phyloP scores from a whole-genome alignment of 1,284 basidiomycete genomes.

The Leucoagaricus sp. region DNA sequence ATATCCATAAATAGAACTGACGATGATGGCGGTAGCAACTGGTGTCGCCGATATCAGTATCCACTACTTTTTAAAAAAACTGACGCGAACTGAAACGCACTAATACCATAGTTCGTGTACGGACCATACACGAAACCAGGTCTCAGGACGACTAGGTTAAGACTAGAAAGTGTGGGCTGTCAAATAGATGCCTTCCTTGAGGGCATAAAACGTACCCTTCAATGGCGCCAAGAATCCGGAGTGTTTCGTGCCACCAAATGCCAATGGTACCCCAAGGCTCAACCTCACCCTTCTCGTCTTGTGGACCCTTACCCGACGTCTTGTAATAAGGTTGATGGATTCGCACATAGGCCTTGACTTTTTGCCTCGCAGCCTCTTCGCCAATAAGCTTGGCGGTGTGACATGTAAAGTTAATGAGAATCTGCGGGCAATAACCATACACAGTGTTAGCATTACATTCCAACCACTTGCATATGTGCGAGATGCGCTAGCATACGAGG shows the following conservation, averaged over 20 bases:
- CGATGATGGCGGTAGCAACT: constrained; percentile 71
- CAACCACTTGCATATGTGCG: constrained; percentile 4
- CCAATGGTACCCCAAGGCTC: constrained; percentile 76
- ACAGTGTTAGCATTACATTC: constrained; percentile 13
- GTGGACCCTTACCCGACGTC: constrained; percentile 63
- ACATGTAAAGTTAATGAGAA: constrained; percentile 80
- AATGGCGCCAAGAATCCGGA: constrained; percentile 76
- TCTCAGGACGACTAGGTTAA: constrained; percentile 81
- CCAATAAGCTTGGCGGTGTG: constrained; percentile 71
- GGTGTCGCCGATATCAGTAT: constrained; percentile 20
- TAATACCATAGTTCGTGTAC: constrained; percentile 67
- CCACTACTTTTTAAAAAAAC: constrained; percentile 10
- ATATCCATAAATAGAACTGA: constrained; percentile 83
- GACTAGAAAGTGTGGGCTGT: constrained; percentile 37
- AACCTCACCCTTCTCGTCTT: constrained; percentile 75
- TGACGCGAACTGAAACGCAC: constrained; percentile 38
- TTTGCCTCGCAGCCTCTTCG: constrained; percentile 63
- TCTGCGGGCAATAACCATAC: constrained; percentile 38
- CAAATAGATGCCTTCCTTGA: constrained; percentile 10
- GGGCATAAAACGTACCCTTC: constrained; percentile 51
- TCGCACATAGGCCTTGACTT: constrained; percentile 78
- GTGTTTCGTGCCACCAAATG: constrained; percentile 89
- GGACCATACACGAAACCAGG: constrained; percentile 76
- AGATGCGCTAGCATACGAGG: constrained; percentile 1
- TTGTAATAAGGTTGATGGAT: constrained; percentile 85